Percentiles rank a stretch among this genome's conserved stretches.
phyloP scores from a whole-genome alignment of 495 filamentous ascomycete species.

The Penicillium argentinense region DNA sequence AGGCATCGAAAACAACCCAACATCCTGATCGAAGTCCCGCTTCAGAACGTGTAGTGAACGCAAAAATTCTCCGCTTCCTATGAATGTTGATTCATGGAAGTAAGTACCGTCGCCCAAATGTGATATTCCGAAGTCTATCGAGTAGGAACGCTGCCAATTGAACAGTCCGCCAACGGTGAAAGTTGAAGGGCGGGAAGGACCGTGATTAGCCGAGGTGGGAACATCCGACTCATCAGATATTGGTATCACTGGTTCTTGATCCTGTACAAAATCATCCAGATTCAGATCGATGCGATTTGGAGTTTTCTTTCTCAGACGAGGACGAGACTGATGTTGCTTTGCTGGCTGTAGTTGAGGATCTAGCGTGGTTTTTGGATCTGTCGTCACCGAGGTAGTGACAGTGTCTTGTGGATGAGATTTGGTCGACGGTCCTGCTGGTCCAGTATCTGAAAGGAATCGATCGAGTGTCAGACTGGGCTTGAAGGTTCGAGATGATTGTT shows the following conservation, averaged over 20 bases:
- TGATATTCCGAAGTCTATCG: slow-evolving; percentile 70
- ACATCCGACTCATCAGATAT: slow-evolving; percentile 15
- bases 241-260: slow-evolving; percentile 12
- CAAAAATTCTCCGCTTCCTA: slow-evolving; percentile 69
- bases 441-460: slow-evolving; percentile 35
- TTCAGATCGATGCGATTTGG: slow-evolving; percentile 54
- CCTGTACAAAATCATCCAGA: slow-evolving; percentile 24
- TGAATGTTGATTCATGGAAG: slow-evolving; percentile 74
- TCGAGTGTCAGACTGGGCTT: slow-evolving; percentile 34
- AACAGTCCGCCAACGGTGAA: slow-evolving; percentile 38
- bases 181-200: slow-evolving; percentile 2
- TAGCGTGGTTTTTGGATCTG: too few species aligned
- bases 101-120: slow-evolving; percentile 67
- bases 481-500: slow-evolving; percentile 8
- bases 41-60: slow-evolving; percentile 43
- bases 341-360: neutral
- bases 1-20: slow-evolving; percentile 33
- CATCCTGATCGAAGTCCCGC: slow-evolving; percentile 33
- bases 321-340: too few species aligned
- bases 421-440: neutral
- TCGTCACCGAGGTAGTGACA: too few species aligned
- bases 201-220: neutral
- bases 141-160: slow-evolving; percentile 59
- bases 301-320: slow-evolving; percentile 44
- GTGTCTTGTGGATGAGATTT: too few species aligned